Evolutionary conservation across 805 yeast genomes (phyloP).

Genomic region (Vanderwaltozyma polyspora): DNA sequence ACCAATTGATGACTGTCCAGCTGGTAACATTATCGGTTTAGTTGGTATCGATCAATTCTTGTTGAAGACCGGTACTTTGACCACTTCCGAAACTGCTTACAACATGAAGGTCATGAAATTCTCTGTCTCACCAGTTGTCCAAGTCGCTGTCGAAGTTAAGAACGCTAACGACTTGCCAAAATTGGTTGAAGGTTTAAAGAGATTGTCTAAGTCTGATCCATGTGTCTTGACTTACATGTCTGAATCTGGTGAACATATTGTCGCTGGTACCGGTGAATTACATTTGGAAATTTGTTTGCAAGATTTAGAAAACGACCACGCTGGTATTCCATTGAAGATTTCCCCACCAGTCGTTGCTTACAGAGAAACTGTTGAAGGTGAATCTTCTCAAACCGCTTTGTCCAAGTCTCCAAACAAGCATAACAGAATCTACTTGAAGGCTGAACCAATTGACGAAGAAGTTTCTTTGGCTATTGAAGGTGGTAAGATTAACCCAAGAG

Average conservation of each 20-base stretch:
- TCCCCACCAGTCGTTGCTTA: constrained; percentile 96
- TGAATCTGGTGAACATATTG: constrained; percentile 97
- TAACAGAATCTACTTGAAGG: constrained; percentile 96
- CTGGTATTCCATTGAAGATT: constrained; percentile 95
- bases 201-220: constrained; percentile 98
- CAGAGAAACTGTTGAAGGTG: constrained; percentile 93
- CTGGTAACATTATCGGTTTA: constrained; percentile 99
- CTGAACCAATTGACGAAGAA: constrained; percentile 92
- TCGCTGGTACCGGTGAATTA: constrained; percentile 98
- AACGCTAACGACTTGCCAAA: constrained; percentile 98
- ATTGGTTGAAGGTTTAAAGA: constrained; percentile 98
- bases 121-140: constrained; percentile 98
- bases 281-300: constrained; percentile 93
- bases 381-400: constrained; percentile 88
- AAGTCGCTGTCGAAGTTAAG: constrained; percentile 98
- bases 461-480: constrained; percentile 78
- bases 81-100: constrained; percentile 93
- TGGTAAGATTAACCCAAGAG: constrained; percentile 87
- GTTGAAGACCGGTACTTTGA: constrained; percentile 96
- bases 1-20: constrained; percentile 98
- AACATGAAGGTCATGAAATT: constrained; percentile 99
- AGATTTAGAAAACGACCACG: constrained; percentile 96
- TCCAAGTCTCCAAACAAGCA: constrained; percentile 99
- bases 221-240: constrained; percentile 81
- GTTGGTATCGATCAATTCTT: constrained; percentile 99